These are phyloP conservation scores for Penicillium paxilli DNA, from an alignment of 495 filamentous ascomycete species.

Conservation along the genomic window DNA sequence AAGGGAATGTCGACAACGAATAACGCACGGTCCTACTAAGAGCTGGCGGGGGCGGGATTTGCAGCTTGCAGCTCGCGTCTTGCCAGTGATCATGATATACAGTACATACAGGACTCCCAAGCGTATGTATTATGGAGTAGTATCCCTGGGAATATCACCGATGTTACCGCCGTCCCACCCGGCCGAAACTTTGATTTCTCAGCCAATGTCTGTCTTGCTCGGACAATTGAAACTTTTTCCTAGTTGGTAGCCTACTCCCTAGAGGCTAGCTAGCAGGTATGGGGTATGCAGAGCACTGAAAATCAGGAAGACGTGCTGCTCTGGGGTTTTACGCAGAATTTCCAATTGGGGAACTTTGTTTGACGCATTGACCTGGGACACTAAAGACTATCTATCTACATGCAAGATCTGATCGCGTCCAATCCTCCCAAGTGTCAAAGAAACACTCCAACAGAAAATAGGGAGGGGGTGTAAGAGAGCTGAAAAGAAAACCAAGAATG, in stretches of 20 bases:
- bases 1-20: slow-evolving; percentile 1
- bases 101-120: too few species aligned
- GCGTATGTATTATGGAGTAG: neutral
- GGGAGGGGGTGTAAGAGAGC: too few species aligned
- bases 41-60: slow-evolving; percentile 1
- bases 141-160: slow-evolving; percentile 6
- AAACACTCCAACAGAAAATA: neutral
- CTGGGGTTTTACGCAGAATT: neutral
- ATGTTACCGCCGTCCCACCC: slow-evolving; percentile 6
- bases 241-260: too few species aligned
- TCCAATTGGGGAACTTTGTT: slow-evolving; percentile 4
- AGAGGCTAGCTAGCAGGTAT: too few species aligned
- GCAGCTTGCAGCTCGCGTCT: neutral
- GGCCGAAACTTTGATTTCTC: slow-evolving; percentile 15
- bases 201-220: neutral
- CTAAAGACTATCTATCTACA: neutral
- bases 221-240: neutral
- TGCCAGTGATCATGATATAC: too few species aligned
- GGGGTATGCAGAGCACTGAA: too few species aligned
- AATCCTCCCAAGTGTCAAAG: neutral
- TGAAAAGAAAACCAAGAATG: neutral
- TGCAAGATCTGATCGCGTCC: neutral
- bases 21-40: slow-evolving; percentile 3
- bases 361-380: neutral
- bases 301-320: too few species aligned